A percentile compares a stretch with the other conserved stretches of the same genome.
Evolutionary conservation across 768 basidiomycete species (phyloP).

Genomic region (Mrakia blollopis): DNA sequence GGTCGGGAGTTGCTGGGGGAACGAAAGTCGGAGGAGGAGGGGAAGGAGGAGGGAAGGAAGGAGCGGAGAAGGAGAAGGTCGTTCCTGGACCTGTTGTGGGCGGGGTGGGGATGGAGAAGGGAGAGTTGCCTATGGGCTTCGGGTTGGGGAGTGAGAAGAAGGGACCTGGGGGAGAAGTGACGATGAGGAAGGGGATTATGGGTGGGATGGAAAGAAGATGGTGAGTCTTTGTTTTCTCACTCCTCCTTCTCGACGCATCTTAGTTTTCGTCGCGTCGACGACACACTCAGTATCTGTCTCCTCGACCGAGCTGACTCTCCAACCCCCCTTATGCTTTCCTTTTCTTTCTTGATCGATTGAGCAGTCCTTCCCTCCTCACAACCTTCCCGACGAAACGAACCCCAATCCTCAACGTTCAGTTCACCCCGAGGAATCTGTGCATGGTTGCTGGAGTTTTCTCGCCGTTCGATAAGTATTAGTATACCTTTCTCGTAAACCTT

Average conservation of each 20-base stretch:
- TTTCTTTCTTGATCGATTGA: not conserved
- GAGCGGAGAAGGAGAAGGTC: not conserved
- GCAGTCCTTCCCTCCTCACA: conserved; percentile 74
- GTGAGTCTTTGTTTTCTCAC: not conserved
- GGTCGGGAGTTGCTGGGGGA: conserved; percentile 8
- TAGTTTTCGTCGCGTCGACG: too few relatives aligned
- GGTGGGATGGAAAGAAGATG: not conserved
- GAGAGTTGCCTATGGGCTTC: conserved; percentile 29
- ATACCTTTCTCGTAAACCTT: too few relatives aligned
- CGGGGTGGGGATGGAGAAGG: not conserved
- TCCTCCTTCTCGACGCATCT: not conserved
- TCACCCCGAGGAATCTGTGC: conserved; percentile 86
- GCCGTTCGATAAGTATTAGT: conserved; percentile 7
- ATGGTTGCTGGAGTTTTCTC: conserved; percentile 17
- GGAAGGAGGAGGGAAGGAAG: conserved; percentile 12
- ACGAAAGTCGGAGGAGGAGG: not conserved
- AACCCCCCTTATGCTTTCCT: too few relatives aligned
- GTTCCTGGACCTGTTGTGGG: not conserved
- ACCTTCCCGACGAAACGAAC: conserved; percentile 96
- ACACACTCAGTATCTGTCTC: too few relatives aligned
- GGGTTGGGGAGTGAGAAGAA: conserved; percentile 22
- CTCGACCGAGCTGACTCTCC: not conserved
- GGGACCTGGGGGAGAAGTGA: not conserved
- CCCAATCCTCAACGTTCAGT: conserved; percentile 84
- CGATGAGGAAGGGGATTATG: conserved; percentile 7